Evolutionary conservation across 2,329 filamentous ascomycete genomes (phyloP).

Genomic region (Aspergillus neoniger): DNA sequence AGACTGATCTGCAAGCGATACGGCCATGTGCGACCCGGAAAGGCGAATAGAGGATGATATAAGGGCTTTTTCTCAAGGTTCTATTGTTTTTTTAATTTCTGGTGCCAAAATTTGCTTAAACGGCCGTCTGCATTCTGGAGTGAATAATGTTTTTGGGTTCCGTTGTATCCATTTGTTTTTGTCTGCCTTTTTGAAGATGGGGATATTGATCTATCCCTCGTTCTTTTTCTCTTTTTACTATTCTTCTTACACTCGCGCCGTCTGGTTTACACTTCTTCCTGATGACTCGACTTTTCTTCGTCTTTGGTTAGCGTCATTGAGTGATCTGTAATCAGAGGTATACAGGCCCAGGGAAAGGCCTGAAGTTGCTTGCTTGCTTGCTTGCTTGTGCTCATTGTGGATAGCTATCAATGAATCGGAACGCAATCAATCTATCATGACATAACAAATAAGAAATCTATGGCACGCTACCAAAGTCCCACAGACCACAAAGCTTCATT

Average conservation of each 20-base stretch:
- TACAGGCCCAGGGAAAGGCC: neutral
- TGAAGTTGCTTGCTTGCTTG: neutral
- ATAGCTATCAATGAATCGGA: neutral
- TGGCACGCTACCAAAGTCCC: no score
- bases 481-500: neutral
- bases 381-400: neutral
- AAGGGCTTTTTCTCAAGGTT: slow-evolving; percentile 3
- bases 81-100: slow-evolving; percentile 9
- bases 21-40: slow-evolving; percentile 13
- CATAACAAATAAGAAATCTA: no score
- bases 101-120: slow-evolving; percentile 11
- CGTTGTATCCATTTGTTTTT: neutral
- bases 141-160: slow-evolving; percentile 9
- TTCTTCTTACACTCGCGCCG: neutral
- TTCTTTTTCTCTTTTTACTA: neutral
- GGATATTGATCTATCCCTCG: slow-evolving; percentile 1
- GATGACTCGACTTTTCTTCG: neutral
- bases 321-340: neutral
- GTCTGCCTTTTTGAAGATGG: slow-evolving; percentile 1
- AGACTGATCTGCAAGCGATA: slow-evolving; percentile 24
- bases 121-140: slow-evolving; percentile 12
- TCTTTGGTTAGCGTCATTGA: neutral
- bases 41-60: slow-evolving; percentile 26
- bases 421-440: no score
- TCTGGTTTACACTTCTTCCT: neutral